Conservation (phyloP, 345 rosid species). For the Boechera divaricarpa region DNA sequence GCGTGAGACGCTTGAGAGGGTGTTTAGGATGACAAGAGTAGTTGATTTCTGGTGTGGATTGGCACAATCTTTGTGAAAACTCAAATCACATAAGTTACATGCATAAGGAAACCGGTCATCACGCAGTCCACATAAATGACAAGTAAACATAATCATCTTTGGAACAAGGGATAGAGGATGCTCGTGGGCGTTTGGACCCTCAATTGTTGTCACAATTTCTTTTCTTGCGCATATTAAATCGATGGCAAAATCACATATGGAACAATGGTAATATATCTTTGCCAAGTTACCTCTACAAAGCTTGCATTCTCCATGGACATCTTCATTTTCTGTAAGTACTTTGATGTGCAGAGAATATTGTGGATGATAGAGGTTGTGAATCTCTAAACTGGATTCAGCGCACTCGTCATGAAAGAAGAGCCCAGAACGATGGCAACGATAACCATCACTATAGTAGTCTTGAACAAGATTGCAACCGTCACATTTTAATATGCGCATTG, state of each 20-base stretch:
- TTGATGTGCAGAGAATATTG: neutral
- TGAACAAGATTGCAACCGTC: neutral
- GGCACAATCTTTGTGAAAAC: conserved; percentile 12
- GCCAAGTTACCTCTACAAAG: conserved; percentile 15
- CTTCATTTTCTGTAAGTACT: neutral
- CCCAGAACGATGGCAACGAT: neutral
- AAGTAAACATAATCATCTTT: neutral
- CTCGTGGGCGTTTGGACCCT: neutral
- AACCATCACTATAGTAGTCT: neutral
- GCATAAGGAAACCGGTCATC: conserved; percentile 1
- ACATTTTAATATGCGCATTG: neutral
- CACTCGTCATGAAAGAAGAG: neutral
- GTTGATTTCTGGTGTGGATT: conserved; percentile 1
- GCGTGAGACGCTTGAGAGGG: neutral
- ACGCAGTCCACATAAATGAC: neutral
- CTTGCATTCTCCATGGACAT: neutral
- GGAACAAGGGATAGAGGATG: neutral
- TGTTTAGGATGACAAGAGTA: conserved; percentile 14
- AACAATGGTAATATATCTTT: neutral
- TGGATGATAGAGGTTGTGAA: neutral
- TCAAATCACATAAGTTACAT: conserved; percentile 2
- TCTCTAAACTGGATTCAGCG: neutral
- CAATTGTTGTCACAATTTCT: neutral
- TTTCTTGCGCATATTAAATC: conserved; percentile 6
- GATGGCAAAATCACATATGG: neutral